Evolutionary conservation across 2,329 filamentous ascomycete genomes (phyloP).

Genomic region (Ophiocordyceps unilateralis): DNA sequence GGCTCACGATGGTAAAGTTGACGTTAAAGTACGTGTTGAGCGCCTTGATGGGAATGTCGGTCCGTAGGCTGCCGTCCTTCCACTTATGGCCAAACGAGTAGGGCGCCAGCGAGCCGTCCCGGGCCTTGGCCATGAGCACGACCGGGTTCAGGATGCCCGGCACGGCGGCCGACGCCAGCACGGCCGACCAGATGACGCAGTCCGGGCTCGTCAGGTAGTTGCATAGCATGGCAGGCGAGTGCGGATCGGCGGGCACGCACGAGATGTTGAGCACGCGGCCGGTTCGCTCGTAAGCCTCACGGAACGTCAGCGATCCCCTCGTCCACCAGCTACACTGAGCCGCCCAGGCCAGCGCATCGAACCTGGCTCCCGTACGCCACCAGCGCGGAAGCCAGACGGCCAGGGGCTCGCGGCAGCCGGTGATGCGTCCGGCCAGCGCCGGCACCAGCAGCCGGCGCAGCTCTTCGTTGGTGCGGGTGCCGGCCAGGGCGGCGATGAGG

Average conservation of each 20-base stretch:
- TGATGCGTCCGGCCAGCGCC: constrained; percentile 70
- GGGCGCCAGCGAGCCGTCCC: constrained; percentile 59
- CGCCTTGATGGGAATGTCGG: constrained; percentile 87
- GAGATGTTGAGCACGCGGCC: constrained; percentile 90
- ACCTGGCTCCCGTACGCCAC: constrained; percentile 85
- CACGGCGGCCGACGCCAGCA: constrained; percentile 85
- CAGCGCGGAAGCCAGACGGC: constrained; percentile 64
- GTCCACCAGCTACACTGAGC: constrained; percentile 76
- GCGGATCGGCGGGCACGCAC: constrained; percentile 88
- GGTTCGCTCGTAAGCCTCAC: constrained; percentile 84
- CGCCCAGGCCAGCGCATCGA: constrained; percentile 89
- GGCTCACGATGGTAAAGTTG: constrained; percentile 78
- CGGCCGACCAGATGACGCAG: constrained; percentile 96
- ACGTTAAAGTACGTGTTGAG: constrained; percentile 97
- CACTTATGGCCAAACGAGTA: constrained; percentile 98
- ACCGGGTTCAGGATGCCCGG: constrained; percentile 92
- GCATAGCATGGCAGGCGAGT: constrained; percentile 78
- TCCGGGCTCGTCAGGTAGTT: constrained; percentile 93
- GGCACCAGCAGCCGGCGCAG: constrained; percentile 72
- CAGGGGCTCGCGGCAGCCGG: constrained; percentile 65
- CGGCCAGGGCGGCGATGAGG: constrained; percentile 69
- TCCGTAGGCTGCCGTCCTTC: constrained; percentile 91
- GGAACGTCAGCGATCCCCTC: constrained; percentile 79
- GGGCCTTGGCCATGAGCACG: constrained; percentile 78
- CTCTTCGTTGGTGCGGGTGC: constrained; percentile 83